Evolutionary conservation across 2,329 filamentous ascomycete genomes (phyloP), one percentile per base, ranked within the genome.

Genomic region (Verticillium tricorpus): DNA sequence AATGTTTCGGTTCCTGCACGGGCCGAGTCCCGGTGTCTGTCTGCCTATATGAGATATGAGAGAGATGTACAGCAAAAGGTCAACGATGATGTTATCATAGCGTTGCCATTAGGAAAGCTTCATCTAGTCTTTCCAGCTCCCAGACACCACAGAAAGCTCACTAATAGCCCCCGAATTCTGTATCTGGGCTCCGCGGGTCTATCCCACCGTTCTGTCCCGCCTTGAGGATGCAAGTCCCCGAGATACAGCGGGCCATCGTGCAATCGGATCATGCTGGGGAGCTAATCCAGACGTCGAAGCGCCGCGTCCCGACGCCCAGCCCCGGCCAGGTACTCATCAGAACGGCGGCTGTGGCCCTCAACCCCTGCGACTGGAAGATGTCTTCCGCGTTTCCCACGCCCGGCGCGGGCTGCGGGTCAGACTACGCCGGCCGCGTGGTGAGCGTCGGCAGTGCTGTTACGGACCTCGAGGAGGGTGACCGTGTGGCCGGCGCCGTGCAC

Each of bases 351-450:
- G 71, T 77, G 1, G 74, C 73, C 15, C 61, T 76, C 35, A 78
- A 77, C 64, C 75, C 74, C 0, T 62, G 60, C 56, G 76, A 78
- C 64, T 65, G 65, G 58, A 78, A 78, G 61, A 70, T 73, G 64
- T 56, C 67, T 56, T 69, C 69, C 15, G 64, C 65, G 55, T 66
- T 67, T 55, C 60, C 68, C 1, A 67, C 66, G 14, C 64, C 67
- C 2, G 74, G 74, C 1, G 69, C 71, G 31, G 67, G 72, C 7
- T 52, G 66, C 22, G 76, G 76, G 1, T 68, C 61, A 57, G 75
- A 78, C 63, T 78, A 72, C 62, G 68, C 70, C 9, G 74, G 75
- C 32, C 68, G 66, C 12, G 67, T 76, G 37, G 68, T 74, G 1
- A 68, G 64, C 1, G 56, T 73, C 19, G 71, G 69, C 2, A 22